Base-by-base conservation (phyloP, 192 early-diverging fungal genomes). In the Coemansia sp. region DNA sequence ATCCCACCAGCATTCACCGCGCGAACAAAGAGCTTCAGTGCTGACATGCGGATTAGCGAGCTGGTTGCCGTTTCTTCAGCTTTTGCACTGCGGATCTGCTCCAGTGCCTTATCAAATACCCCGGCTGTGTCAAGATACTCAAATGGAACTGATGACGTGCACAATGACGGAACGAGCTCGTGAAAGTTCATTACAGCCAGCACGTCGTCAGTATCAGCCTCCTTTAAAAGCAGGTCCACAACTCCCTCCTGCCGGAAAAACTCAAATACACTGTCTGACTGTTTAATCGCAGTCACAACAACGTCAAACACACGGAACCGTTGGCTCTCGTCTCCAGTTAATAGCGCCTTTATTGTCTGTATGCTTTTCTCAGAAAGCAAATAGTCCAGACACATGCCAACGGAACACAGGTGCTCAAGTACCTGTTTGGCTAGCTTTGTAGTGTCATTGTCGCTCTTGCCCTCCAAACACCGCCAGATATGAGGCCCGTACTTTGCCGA, bases 291-390 rank as follows among this genome's bases (percentile, higher is more conserved):
- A 2, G 55, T 57, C 12, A 54, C 58, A 49, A 82, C 55, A 31
- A 82, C 74, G 31, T 82, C 74, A 60, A 74, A 82, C 2, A 74
- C 62, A 14, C 80, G 74, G 67, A 82, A 82, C 50, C 74, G 57
- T 57, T 76, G 71, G 38, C 61, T 66, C 31, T 69, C 72, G 57
- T 62, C 56, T 5, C 69, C 73, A 2, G 58, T 22, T 32, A 79
- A 67, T 54, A 74, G 49, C 53, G 19, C 19, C 18, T 26, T 64
- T 48, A 79, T 50, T 1, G 53, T 62, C 1, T 14, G n/a, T 0
- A 73, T 24, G 57, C 71, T 70, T 10, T 67, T 62, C 9, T 56
- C 63, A 21, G 67, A 59, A 25, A 79, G 56, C 53, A 79, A 44
- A 9, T 74, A 64, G n/a, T 79, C 77, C 49, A 60, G 54, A 16